Percentiles rank a stretch among this genome's conserved stretches.
These are phyloP conservation scores for Plenodomus biglobosus DNA, from an alignment of 2,329 filamentous ascomycete genomes.

Conservation along the genomic window DNA sequence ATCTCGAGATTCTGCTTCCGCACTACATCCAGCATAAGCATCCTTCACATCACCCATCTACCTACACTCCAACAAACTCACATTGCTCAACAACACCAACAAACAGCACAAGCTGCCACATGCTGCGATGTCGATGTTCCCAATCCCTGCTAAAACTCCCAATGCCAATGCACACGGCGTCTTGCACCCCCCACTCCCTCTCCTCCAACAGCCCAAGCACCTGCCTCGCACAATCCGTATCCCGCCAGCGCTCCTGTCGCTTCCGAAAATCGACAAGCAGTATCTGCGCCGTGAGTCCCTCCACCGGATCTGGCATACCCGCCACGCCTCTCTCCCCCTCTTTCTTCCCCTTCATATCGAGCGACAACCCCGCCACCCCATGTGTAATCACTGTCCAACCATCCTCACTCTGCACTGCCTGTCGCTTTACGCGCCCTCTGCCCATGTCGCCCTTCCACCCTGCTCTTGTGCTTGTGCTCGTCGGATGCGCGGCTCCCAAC, in stretches of 20 bases:
- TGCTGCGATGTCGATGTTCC: constrained; percentile 34
- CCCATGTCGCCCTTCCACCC: constrained; percentile 3
- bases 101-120: constrained; percentile 46
- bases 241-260: constrained; percentile 28
- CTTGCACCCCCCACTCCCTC: constrained; percentile 14
- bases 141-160: constrained; percentile 43
- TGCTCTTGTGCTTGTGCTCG: not conserved
- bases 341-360: constrained; percentile 1
- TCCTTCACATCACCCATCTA: not conserved
- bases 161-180: constrained; percentile 41
- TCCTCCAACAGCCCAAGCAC: constrained; percentile 16
- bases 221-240: constrained; percentile 24
- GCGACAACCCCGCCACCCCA: constrained; percentile 14
- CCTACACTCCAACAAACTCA: not conserved
- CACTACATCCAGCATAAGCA: not conserved
- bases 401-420: constrained; percentile 32
- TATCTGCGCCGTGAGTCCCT: constrained; percentile 29
- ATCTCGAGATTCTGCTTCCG: constrained; percentile 4
- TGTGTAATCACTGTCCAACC: constrained; percentile 45
- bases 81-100: constrained; percentile 22
- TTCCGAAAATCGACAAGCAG: constrained; percentile 25
- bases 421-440: constrained; percentile 33
- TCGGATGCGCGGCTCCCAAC: not conserved
- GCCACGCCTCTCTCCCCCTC: not conserved
- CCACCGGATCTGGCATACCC: constrained; percentile 18